phyloP scores from a whole-genome alignment of 2,329 filamentous ascomycete species.

The Colletotrichum sojae region DNA sequence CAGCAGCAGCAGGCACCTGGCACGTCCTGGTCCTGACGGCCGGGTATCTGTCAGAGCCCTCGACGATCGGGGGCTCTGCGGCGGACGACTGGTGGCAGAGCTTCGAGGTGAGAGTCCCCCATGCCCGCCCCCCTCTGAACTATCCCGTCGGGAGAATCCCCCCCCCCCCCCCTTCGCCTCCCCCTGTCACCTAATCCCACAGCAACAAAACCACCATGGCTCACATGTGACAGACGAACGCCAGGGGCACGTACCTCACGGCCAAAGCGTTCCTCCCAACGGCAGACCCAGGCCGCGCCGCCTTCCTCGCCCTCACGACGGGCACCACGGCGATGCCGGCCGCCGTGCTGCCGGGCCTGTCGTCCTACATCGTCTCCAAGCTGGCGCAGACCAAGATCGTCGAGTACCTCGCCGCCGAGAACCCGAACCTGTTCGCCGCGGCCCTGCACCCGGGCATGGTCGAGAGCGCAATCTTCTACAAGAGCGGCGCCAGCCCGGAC shows the following conservation, averaged over 20 bases:
- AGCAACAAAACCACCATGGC: not conserved
- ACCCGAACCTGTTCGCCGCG: conserved; percentile 44
- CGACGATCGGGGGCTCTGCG: conserved; percentile 37
- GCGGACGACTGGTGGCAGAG: conserved; percentile 44
- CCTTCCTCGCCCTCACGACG: conserved; percentile 43
- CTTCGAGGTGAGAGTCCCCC: conserved; percentile 43
- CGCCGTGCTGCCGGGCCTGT: conserved; percentile 40
- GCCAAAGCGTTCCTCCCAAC: conserved; percentile 62
- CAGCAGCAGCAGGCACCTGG: conserved; percentile 39
- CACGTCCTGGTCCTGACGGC: conserved; percentile 41
- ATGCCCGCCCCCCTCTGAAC: not conserved
- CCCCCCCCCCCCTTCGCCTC: no score
- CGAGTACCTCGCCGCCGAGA: conserved; percentile 46
- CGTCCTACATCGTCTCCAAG: conserved; percentile 40
- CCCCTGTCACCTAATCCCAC: not conserved
- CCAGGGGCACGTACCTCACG: conserved; percentile 63
- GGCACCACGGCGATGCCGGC: conserved; percentile 42
- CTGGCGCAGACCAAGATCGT: conserved; percentile 50
- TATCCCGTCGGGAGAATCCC: no score
- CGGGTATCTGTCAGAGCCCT: conserved; percentile 39
- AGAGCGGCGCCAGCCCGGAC: conserved; percentile 43
- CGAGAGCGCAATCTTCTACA: conserved; percentile 44
- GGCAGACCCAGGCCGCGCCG: conserved; percentile 36
- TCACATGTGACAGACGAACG: conserved; percentile 55
- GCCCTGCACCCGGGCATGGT: conserved; percentile 46